Base-by-base conservation (phyloP, 1,284 basidiomycete genomes). In the Irpex sp. region DNA sequence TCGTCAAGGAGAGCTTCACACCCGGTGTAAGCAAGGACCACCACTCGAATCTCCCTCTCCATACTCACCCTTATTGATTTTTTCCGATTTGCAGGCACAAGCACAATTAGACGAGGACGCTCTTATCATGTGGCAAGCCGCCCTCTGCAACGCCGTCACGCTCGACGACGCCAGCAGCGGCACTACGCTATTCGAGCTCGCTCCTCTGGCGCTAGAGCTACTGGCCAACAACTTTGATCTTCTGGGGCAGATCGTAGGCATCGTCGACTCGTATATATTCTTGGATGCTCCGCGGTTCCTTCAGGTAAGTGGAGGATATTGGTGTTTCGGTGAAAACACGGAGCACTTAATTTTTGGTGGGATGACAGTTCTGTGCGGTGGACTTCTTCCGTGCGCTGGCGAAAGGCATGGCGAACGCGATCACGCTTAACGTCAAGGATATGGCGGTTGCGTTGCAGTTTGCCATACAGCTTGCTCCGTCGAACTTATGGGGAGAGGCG, bases 211-310 rank as follows among this genome's bases (percentile, higher is more conserved):
- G 3, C 72, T 94, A 12, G 66, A 74, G 23, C 75, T 90, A 14
- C 76, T 95, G 12, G 78, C 82, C 3, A 80, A 79, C 36, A 93
- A 96, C 70, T 75, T 93, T 63, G 93, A 96, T 69, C 71, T 93
- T 21, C 74, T 94, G 16, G 83, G 85, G n/a, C 86, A 80, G 61
- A 79, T 87, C 28, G 82, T 85, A 8, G 75, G 76, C 58, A 82
- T 96, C 45, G 69, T 93, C n/a, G 90, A 94, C 70, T 91, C 91
- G 1, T 96, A 95, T 72, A 75, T 92, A 60, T 72, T 96, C 8
- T 78, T 93, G 4, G 90, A 93, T 71, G 85, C 85, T 0, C 61
- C 74, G n/a, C 73, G 78, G 5, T 76, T 96, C 57, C 72, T 92
- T 42, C 84, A 90, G 80, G 93, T 93, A 63, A 62, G 77, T 68